phyloP scores from a whole-genome alignment of 345 rosid species.

The Boechera divaricarpa region DNA sequence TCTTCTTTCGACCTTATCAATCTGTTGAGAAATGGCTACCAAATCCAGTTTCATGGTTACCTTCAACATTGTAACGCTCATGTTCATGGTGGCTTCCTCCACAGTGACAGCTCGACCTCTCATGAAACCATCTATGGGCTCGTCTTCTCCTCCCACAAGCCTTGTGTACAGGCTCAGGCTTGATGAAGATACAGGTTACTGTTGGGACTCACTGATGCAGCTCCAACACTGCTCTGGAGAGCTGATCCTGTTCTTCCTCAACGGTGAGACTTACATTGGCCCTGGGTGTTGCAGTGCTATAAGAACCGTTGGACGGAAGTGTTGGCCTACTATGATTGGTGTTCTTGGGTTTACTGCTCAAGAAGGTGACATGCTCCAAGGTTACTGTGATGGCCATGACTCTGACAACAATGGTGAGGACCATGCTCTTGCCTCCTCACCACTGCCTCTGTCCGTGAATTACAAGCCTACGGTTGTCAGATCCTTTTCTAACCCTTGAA shows the following conservation, averaged over 20 bases:
- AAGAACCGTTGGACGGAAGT: conserved; percentile 50
- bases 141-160: conserved; percentile 41
- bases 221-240: conserved; percentile 84
- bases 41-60: conserved; percentile 23
- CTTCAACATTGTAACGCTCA: conserved; percentile 26
- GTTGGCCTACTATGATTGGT: conserved; percentile 71
- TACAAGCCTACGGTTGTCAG: conserved; percentile 32
- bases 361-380: conserved; percentile 72
- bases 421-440: conserved; percentile 38
- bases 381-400: conserved; percentile 60
- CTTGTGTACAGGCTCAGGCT: conserved; percentile 50
- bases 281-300: conserved; percentile 69
- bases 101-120: conserved; percentile 36
- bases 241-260: conserved; percentile 70
- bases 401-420: conserved; percentile 1
- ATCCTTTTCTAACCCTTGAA: conserved; percentile 37
- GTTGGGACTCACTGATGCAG: conserved; percentile 79
- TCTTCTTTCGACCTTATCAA: not conserved
- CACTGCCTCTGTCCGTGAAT: conserved; percentile 23
- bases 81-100: conserved; percentile 40
- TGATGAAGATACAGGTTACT: conserved; percentile 54
- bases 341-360: conserved; percentile 68
- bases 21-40: conserved; percentile 21
- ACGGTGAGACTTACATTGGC: conserved; percentile 74
- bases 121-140: conserved; percentile 30